Base-by-base conservation (phyloP, 345 rosid genomes). In the Boechera divaricarpa region DNA sequence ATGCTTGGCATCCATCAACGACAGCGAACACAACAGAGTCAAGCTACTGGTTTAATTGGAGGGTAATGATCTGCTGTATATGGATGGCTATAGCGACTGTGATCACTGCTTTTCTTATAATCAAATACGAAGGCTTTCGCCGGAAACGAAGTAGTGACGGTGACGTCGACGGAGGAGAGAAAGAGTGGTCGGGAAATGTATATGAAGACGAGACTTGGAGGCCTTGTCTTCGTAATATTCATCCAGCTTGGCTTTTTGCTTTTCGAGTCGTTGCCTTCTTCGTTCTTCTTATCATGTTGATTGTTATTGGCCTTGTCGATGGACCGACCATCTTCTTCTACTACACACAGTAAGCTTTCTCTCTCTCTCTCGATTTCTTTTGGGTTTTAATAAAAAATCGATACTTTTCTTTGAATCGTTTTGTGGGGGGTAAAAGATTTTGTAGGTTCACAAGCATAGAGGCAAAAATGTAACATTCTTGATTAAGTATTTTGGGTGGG, bases 21-120 rank as follows among this genome's bases (percentile, higher is more conserved):
- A 79, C 78, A 59, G 74, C 49, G 10, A 63, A 93, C 73, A 87
- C 99, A 56, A 88, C 91, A 2, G 39, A 77, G 61, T 39, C 87
- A 54, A 80, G 73, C 60, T 96, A 93, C 85, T 96, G 99, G 99
- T 67, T 88, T 60, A 96, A 88, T 75, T 96, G 99, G 99, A 88
- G 97, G 81, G 90, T 93, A 54, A 77, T 82, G 69, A 72, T 96
- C 38, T 96, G 97, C 66, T 87, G 77, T 35, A 59, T 84, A 58
- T 91, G 93, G 97, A 74, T 90, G 36, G 64, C 86, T 13, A 18
- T 83, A 24, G 70, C 87, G 0, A 72, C 74, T 52, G 59, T 66
- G 44, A 75, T 85, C 7, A 77, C 94, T 10, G 85, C 80, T 10
- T 29, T 82, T 76, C 86, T 91, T 16, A 85, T 93, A 76, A 82